Evolutionary conservation across 768 basidiomycete genomes (phyloP).

Genomic region (Mycena pura): DNA sequence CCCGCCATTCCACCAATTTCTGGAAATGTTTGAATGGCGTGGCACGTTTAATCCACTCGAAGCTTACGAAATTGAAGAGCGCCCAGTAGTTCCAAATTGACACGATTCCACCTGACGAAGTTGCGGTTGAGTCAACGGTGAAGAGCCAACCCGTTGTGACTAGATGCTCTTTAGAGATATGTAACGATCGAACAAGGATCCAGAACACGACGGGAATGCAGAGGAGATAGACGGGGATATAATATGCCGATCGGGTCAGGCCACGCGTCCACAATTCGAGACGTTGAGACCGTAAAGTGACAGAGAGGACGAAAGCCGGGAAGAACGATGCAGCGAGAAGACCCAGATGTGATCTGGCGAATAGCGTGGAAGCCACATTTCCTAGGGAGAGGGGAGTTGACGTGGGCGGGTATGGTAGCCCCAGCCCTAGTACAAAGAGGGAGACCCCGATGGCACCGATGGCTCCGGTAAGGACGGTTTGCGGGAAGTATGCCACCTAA

Average conservation of each 20-base stretch:
- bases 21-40: neutral
- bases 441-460: conserved; percentile 33
- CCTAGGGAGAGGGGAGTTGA: conserved; percentile 20
- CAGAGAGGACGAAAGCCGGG: conserved; percentile 28
- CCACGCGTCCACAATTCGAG: conserved; percentile 29
- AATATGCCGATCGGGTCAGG: conserved; percentile 23
- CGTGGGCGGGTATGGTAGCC: conserved; percentile 8
- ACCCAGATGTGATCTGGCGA: conserved; percentile 22
- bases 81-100: conserved; percentile 34
- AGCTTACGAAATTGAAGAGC: conserved; percentile 29
- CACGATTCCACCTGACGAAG: conserved; percentile 17
- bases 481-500: conserved; percentile 34
- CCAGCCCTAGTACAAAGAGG: conserved; percentile 30
- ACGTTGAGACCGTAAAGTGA: conserved; percentile 22
- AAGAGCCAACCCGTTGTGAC: conserved; percentile 30
- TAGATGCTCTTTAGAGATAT: conserved; percentile 9
- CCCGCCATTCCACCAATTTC: conserved; percentile 30
- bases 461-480: conserved; percentile 32
- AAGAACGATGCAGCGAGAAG: conserved; percentile 30
- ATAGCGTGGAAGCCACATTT: conserved; percentile 23
- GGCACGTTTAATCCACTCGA: neutral
- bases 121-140: conserved; percentile 19
- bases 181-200: conserved; percentile 15
- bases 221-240: conserved; percentile 27
- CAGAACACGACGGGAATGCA: conserved; percentile 29